Evolutionary conservation across 768 basidiomycete genomes (phyloP), one percentile per base, ranked within the genome.

Genomic region (Cystoderma amianthinum): DNA sequence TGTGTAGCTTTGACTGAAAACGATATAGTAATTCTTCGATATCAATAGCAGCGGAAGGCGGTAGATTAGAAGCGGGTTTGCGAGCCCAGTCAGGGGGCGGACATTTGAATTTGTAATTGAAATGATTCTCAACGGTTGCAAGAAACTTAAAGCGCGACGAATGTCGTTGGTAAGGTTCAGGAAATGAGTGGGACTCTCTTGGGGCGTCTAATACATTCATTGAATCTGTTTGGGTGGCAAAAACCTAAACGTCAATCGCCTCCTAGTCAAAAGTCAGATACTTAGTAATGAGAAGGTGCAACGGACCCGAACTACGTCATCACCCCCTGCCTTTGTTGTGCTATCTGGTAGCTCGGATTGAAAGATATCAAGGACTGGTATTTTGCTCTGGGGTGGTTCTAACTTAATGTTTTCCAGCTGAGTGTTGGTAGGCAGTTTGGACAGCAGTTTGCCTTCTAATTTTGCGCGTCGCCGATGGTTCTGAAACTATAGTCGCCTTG

Each of bases 381-480:
- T 18, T 11, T 11, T 11, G 17, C 9, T 9, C 9, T 17, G 17
- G 9, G 17, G 17, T 9, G 35, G 17, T 10, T 11, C 11, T 18
- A 11, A 11, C 9, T 9, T 9, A 36, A 9, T 36, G 11, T 36
- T 18, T 9, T 11, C 10, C 9, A 11, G 11, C 9, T 10, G 9
- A 18, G 9, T 18, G 9, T 11, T 18, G 9, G 9, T 9, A 9
- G 11, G 10, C 9, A 9, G 17, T 9, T 9, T 9, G 10, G 11
- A 11, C 17, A 60, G 19, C 5, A 5, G 10, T 32, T 32, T 55
- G 4, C 60, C 60, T 13, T 61, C 65, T 34, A 51, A 57, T 33
- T 53, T 66, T 1, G 62, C 59, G 6, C 69, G 64, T 38, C 59
- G 61, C 3, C 77, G 67, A 28, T 69, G 70, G 24, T 78, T 78